These are phyloP conservation scores for Marsdenia floribunda DNA, from an alignment of 257 asterid species.

Conservation along the genomic window DNA sequence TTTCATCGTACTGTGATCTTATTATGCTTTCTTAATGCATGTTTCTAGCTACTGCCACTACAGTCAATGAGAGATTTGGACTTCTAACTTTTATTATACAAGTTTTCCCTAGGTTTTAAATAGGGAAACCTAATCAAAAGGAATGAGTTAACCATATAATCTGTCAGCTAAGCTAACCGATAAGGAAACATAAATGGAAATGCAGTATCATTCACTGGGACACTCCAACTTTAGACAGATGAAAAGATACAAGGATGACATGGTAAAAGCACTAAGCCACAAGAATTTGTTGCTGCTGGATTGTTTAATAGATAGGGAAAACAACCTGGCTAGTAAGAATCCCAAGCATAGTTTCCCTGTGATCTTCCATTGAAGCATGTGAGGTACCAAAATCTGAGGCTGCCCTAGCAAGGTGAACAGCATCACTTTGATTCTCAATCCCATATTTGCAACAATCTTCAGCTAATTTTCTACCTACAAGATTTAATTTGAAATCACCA, in stretches of 20 bases:
- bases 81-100: not conserved
- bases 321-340: slow-evolving; percentile 71
- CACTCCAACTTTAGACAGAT: not conserved
- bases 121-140: not conserved
- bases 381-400: slow-evolving; percentile 75
- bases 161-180: not conserved
- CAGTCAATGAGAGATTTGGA: not conserved
- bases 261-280: not conserved
- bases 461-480: slow-evolving; percentile 75
- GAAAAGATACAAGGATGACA: not conserved
- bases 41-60: no score
- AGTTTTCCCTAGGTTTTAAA: not conserved
- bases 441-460: slow-evolving; percentile 92
- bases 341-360: slow-evolving; percentile 77
- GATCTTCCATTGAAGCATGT: slow-evolving; percentile 78
- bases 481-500: slow-evolving; percentile 26
- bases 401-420: slow-evolving; percentile 54
- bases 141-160: not conserved
- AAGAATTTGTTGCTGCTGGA: not conserved
- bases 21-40: not conserved
- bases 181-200: not conserved
- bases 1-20: not conserved
- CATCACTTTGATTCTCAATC: slow-evolving; percentile 67
- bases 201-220: not conserved
- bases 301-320: not conserved